Evolutionary conservation across 2,329 filamentous ascomycete species (phyloP), one percentile per base, ranked within the genome.

Genomic region (Hypomyces perniciosus): DNA sequence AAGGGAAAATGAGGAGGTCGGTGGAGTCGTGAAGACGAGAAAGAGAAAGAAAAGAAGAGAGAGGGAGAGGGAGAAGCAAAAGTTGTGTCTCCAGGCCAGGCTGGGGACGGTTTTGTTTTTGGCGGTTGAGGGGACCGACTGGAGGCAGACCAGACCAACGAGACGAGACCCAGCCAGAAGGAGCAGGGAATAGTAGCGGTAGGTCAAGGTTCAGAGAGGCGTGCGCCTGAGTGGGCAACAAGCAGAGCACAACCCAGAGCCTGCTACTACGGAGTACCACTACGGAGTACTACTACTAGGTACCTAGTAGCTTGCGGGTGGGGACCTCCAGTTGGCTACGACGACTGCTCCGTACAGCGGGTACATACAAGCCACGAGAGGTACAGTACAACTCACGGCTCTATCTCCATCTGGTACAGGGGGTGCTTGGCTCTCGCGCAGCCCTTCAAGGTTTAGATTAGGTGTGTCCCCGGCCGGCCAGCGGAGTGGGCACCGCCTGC

Each of bases 21-120:
- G 63, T 57, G 61, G 57, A 62, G 62, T 65, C 63, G 61, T 65
- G 60, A 67, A 61, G 64, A 62, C 58, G 57, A 61, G 62, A 61
- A 51, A 54, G 45, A 56, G 60, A 62, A 39, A 55, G 39, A 54
- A 56, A 54, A 54, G 58, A 62, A 51, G 53, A 54, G 45, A 56
- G 40, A 46, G 43, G 41, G 53, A 54, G 45, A 56, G n/a, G n/a
- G 43, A 55, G 39, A 54, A 56, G 55, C 54, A 58, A 62, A 51
- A 55, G 55, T 54, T 45, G 29, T 31, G 44, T 48, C 41, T 39
- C 39, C 59, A 50, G 48, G 52, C 51, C 50, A 52, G 53, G 56
- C 57, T 55, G 60, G 62, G 61, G 57, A 62, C 57, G 62, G 61
- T 62, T 65, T 65, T 64, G 56, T 65, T 64, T 63, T 64, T 58